These are phyloP conservation scores for Pseudogymnoascus sp. DNA, from an alignment of 2,329 filamentous ascomycete species.

Conservation along the genomic window DNA sequence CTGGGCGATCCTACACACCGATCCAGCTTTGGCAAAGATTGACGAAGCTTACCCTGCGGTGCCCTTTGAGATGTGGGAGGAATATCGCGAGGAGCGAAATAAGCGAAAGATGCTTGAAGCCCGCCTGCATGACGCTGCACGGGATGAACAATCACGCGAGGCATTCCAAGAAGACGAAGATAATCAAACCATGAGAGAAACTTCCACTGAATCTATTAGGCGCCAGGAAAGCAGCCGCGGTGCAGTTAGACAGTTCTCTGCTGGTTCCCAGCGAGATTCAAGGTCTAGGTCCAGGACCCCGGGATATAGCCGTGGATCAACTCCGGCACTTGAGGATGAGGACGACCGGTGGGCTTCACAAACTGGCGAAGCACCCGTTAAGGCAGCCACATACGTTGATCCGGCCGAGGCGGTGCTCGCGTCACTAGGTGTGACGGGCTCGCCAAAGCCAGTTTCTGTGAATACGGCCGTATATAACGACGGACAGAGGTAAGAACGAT, in stretches of 20 bases:
- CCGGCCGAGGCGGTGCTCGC: slow-evolving; percentile 27
- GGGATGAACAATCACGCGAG: neutral
- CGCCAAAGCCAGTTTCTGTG: slow-evolving; percentile 25
- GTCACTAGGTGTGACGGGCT: slow-evolving; percentile 29
- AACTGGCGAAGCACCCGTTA: slow-evolving; percentile 21
- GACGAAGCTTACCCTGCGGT: slow-evolving; percentile 18
- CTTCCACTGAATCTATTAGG: neutral
- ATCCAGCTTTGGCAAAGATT: slow-evolving; percentile 36
- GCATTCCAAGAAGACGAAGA: neutral
- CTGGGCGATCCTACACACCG: slow-evolving; percentile 35
- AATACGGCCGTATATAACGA: neutral
- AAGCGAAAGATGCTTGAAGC: neutral
- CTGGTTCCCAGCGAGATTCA: neutral
- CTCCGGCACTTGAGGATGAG: slow-evolving; percentile 13
- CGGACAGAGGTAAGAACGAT: neutral
- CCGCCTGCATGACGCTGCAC: neutral
- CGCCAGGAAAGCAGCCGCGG: neutral
- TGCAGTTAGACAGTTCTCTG: neutral
- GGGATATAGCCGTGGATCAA: neutral
- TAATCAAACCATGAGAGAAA: neutral
- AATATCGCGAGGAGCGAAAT: neutral
- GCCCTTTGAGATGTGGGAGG: slow-evolving; percentile 16
- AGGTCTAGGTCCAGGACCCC: neutral
- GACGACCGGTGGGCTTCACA: slow-evolving; percentile 23
- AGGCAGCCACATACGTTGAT: slow-evolving; percentile 15